Evolutionary conservation across 441 rosid species (phyloP).

Genomic region (Daphne laureola): DNA sequence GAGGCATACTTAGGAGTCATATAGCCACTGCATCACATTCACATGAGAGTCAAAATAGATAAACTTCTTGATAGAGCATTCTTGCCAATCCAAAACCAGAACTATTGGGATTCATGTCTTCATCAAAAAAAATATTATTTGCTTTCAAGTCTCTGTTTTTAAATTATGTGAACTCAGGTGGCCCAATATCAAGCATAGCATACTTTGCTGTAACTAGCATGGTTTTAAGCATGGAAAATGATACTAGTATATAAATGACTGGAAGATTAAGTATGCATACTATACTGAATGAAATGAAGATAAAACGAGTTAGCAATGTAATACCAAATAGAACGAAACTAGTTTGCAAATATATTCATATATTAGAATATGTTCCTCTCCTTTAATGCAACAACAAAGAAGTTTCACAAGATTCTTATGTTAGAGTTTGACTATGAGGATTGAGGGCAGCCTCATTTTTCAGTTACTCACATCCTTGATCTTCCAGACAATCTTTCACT

Average conservation of each 20-base stretch:
- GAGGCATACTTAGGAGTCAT: too few species aligned
- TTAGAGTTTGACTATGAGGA: constrained; percentile 16
- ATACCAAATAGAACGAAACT: too few species aligned
- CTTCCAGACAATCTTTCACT: constrained; percentile 11
- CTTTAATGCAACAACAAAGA: constrained; percentile 19
- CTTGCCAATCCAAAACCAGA: constrained; percentile 27
- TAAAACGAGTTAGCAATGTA: constrained; percentile 8
- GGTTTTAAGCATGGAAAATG: background rate
- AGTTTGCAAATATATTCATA: constrained; percentile 10
- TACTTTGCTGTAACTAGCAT: background rate
- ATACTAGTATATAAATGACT: background rate
- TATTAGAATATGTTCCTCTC: constrained; percentile 10
- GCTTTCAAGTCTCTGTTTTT: constrained; percentile 23
- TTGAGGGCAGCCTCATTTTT: constrained; percentile 14
- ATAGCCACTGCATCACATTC: constrained; percentile 7
- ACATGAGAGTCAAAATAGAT: background rate
- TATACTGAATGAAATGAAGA: constrained; percentile 7
- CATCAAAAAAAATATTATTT: constrained; percentile 22
- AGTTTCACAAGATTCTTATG: constrained; percentile 18
- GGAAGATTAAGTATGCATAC: background rate
- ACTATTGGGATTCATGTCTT: constrained; percentile 22
- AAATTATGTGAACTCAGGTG: constrained; percentile 9
- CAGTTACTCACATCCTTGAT: constrained; percentile 14
- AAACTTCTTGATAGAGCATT: background rate
- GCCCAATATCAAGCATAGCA: constrained; percentile 4